Conservation (phyloP, 371 early-diverging fungal genomes). For the Mucor piriformis region DNA sequence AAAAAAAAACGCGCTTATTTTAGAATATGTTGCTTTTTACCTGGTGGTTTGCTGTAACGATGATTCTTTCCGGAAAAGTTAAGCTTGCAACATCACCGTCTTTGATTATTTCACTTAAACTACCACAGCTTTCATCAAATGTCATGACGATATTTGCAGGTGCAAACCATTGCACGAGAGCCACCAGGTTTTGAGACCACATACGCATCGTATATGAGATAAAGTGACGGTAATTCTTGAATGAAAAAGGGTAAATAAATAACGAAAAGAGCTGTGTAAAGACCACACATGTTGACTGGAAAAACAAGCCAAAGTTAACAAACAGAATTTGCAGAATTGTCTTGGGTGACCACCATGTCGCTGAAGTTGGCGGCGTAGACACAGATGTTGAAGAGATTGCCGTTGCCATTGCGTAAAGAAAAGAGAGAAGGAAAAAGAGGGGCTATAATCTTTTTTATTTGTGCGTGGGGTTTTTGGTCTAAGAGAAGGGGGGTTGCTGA, state of each 20-base stretch:
- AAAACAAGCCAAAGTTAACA: slow-evolving; percentile 32
- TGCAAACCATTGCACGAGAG: slow-evolving; percentile 67
- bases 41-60: slow-evolving; percentile 83
- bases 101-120: slow-evolving; percentile 29
- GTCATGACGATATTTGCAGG: slow-evolving; percentile 64
- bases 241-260: slow-evolving; percentile 39
- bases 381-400: not conserved
- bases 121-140: slow-evolving; percentile 48
- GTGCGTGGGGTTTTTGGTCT: no score
- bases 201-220: slow-evolving; percentile 60
- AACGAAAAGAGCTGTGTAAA: slow-evolving; percentile 37
- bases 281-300: slow-evolving; percentile 39
- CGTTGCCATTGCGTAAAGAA: not conserved
- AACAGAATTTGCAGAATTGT: slow-evolving; percentile 25
- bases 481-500: no score
- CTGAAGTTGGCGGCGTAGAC: not conserved
- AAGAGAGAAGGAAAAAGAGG: not conserved
- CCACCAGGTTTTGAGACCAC: slow-evolving; percentile 65
- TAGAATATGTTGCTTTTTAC: slow-evolving; percentile 27
- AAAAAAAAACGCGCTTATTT: not conserved
- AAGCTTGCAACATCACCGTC: slow-evolving; percentile 25
- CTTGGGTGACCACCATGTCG: slow-evolving; percentile 19
- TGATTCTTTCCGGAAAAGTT: slow-evolving; percentile 48
- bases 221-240: slow-evolving; percentile 44
- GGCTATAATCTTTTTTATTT: not conserved